These are phyloP conservation scores for Theobroma grandiflorum DNA, from an alignment of 441 rosid genomes.

Conservation along the genomic window DNA sequence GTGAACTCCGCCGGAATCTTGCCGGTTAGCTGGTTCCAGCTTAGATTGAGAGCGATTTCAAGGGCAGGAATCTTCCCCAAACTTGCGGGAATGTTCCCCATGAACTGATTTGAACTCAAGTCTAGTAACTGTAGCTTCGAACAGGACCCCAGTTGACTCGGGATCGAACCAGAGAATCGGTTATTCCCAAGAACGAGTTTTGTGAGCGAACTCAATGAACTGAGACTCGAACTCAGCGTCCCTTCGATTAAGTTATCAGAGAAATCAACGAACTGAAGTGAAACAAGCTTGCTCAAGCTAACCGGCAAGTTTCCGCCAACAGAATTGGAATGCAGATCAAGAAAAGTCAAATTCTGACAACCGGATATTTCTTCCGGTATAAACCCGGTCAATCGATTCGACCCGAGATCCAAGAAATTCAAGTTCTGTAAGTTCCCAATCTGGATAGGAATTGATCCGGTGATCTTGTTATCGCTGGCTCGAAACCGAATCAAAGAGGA, in stretches of 20 bases:
- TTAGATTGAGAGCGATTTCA: conserved; percentile 80
- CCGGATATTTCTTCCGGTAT: conserved; percentile 60
- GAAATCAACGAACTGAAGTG: conserved; percentile 63
- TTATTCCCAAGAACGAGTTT: conserved; percentile 64
- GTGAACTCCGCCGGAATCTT: conserved; percentile 62
- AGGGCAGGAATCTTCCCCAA: conserved; percentile 72
- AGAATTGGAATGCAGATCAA: conserved; percentile 73
- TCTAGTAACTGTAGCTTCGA: conserved; percentile 69
- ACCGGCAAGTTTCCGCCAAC: conserved; percentile 58
- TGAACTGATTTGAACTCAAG: conserved; percentile 58
- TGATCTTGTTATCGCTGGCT: conserved; percentile 52
- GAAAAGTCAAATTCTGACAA: conserved; percentile 65
- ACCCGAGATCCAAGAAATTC: conserved; percentile 70
- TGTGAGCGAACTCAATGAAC: conserved; percentile 58
- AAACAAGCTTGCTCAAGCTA: conserved; percentile 49
- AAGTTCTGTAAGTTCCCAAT: conserved; percentile 58
- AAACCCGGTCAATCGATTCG: conserved; percentile 54
- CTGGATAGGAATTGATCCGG: conserved; percentile 59
- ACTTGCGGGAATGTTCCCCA: conserved; percentile 63
- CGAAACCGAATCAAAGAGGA: conserved; percentile 66
- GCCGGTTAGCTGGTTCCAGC: conserved; percentile 74
- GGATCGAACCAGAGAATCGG: conserved; percentile 59
- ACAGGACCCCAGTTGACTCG: conserved; percentile 64
- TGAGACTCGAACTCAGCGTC: conserved; percentile 50
- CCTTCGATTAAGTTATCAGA: conserved; percentile 63